A percentile compares a stretch with the other conserved stretches of the same genome.
Conservation (phyloP, 768 basidiomycete species). For the Rossbeevera mucosa region DNA sequence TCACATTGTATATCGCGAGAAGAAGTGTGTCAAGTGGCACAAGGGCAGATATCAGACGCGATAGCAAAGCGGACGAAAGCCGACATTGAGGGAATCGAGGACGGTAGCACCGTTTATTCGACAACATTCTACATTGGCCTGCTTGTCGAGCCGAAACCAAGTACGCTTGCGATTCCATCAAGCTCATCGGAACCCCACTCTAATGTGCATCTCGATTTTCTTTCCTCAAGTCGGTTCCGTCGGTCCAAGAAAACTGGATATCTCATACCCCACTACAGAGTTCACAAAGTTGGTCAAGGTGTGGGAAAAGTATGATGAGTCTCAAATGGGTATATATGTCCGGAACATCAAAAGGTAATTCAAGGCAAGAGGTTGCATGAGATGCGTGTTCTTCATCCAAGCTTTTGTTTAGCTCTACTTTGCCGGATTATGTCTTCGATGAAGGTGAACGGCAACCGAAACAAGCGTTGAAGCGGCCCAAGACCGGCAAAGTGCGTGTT, state of each 20-base stretch:
- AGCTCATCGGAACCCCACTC: slow-evolving; percentile 11
- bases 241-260: slow-evolving; percentile 84
- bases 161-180: slow-evolving; percentile 45
- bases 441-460: slow-evolving; percentile 74
- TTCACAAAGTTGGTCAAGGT: slow-evolving; percentile 90
- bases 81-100: slow-evolving; percentile 73
- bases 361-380: slow-evolving; percentile 6
- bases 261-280: slow-evolving; percentile 94
- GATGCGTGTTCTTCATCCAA: slow-evolving; percentile 20
- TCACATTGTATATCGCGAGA: slow-evolving; percentile 80
- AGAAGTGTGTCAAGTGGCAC: slow-evolving; percentile 83
- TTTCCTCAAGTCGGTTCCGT: slow-evolving; percentile 57
- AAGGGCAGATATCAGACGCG: slow-evolving; percentile 77
- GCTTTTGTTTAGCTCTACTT: slow-evolving; percentile 46
- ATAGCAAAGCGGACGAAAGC: slow-evolving; percentile 70
- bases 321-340: slow-evolving; percentile 90
- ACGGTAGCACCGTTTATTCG: slow-evolving; percentile 78
- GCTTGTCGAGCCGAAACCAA: slow-evolving; percentile 83
- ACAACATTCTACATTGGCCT: slow-evolving; percentile 98
- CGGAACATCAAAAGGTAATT: slow-evolving; percentile 86
- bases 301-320: slow-evolving; percentile 94
- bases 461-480: slow-evolving; percentile 67
- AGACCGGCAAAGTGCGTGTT: slow-evolving; percentile 50
- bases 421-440: slow-evolving; percentile 83
- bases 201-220: slow-evolving; percentile 15